Evolutionary conservation across 139 green algal genomes (phyloP).

Genomic region (Zygnema circumcarinatum): DNA sequence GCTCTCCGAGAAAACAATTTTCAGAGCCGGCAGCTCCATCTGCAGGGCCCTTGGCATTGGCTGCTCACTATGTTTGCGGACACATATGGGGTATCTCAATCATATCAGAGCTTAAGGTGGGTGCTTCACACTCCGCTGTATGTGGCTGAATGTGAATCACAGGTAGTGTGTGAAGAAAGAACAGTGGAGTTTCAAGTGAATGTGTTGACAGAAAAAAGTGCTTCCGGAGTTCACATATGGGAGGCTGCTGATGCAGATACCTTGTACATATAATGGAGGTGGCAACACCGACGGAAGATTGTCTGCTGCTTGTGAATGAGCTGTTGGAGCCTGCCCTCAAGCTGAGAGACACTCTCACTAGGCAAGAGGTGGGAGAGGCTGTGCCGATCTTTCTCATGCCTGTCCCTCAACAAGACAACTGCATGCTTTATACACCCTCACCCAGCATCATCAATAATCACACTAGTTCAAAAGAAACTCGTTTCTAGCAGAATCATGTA

Average conservation of each 20-base stretch:
- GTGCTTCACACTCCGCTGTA: no score
- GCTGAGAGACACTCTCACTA: slow-evolving; percentile 32
- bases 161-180: no score
- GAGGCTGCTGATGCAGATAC: slow-evolving; percentile 34
- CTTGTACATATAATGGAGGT: slow-evolving; percentile 54
- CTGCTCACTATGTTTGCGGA: slow-evolving; percentile 46
- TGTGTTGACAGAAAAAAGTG: no score
- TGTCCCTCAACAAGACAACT: neutral
- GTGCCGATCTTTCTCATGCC: neutral
- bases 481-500: no score
- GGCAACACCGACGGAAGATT: slow-evolving; percentile 52
- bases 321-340: slow-evolving; percentile 18
- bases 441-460: neutral
- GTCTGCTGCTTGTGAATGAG: slow-evolving; percentile 29
- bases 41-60: slow-evolving; percentile 52
- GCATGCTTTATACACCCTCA: no score
- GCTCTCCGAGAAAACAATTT: slow-evolving; percentile 36
- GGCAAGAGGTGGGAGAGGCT: slow-evolving; percentile 54
- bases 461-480: no score
- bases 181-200: neutral
- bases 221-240: neutral
- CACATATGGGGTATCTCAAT: slow-evolving; percentile 23
- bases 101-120: slow-evolving; percentile 41
- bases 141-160: no score
- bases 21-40: slow-evolving; percentile 27